These are phyloP conservation scores for Sisymbrium irio DNA, from an alignment of 345 rosid genomes.

Conservation along the genomic window DNA sequence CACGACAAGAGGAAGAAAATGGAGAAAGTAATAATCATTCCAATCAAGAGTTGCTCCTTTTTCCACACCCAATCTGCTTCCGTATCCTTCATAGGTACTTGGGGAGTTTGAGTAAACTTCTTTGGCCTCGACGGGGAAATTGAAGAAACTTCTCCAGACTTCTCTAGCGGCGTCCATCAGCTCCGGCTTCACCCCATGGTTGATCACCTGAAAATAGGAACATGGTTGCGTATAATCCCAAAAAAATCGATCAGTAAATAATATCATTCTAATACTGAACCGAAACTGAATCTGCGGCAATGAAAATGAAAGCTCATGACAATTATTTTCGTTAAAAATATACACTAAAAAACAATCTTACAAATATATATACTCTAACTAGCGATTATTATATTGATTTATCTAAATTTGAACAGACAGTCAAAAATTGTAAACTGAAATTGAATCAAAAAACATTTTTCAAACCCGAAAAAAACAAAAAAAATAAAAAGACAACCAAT, in stretches of 20 bases:
- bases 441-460: neutral
- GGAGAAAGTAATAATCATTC: constrained; percentile 86
- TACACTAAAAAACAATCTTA: neutral
- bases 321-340: neutral
- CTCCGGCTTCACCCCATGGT: constrained; percentile 66
- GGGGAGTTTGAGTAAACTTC: constrained; percentile 69
- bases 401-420: neutral
- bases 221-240: neutral
- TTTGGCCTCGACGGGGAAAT: constrained; percentile 62
- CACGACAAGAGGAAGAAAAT: constrained; percentile 52
- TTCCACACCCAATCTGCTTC: constrained; percentile 79
- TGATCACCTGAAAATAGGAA: constrained; percentile 38
- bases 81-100: constrained; percentile 85
- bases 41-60: constrained; percentile 93
- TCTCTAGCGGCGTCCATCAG: constrained; percentile 61
- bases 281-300: neutral
- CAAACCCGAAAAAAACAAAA: neutral
- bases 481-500: neutral
- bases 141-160: constrained; percentile 68
- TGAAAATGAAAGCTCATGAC: neutral
- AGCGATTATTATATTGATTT: neutral
- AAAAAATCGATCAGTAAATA: neutral
- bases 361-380: neutral
- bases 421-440: neutral
- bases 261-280: neutral